These are phyloP conservation scores for Lodderomyces metapsilosis DNA, from an alignment of 1,139 yeast genomes.

Conservation along the genomic window DNA sequence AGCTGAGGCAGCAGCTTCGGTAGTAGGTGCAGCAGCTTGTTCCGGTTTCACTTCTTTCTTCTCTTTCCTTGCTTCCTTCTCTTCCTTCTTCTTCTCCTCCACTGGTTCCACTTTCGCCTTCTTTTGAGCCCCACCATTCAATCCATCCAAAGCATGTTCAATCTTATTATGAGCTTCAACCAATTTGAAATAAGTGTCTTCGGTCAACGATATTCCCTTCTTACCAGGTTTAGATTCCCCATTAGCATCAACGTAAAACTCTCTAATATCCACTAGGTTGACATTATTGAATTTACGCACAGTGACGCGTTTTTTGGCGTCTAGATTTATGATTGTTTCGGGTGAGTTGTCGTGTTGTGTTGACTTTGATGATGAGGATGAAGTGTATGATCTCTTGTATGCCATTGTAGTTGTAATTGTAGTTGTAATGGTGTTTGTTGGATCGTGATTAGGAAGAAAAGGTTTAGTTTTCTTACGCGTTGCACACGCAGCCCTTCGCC, in stretches of 20 bases:
- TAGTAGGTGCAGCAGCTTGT: constrained; percentile 1
- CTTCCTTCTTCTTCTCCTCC: constrained; percentile 5
- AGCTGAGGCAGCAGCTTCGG: constrained; percentile 3
- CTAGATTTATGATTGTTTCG: constrained; percentile 35
- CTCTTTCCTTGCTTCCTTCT: constrained; percentile 9
- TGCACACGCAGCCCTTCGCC: too few relatives aligned
- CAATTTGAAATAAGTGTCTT: constrained; percentile 63
- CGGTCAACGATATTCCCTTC: constrained; percentile 80
- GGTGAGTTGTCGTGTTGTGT: constrained; percentile 6
- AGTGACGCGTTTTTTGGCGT: constrained; percentile 67
- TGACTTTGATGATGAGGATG: not conserved
- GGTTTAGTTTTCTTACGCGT: too few relatives aligned
- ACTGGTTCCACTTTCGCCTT: constrained; percentile 11
- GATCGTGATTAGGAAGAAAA: not conserved
- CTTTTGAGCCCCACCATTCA: constrained; percentile 30
- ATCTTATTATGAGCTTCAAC: constrained; percentile 54
- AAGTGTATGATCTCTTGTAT: constrained; percentile 8
- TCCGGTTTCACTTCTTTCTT: constrained; percentile 3
- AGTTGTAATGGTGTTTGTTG: not conserved
- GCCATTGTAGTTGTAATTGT: constrained; percentile 7
- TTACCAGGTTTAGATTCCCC: constrained; percentile 72
- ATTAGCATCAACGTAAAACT: constrained; percentile 64
- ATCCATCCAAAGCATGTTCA: constrained; percentile 53
- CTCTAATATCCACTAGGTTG: constrained; percentile 75
- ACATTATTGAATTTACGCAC: constrained; percentile 67